Percentiles rank a stretch among this genome's conserved stretches.
These are phyloP conservation scores for Aspergillus ostianus DNA, from an alignment of 495 filamentous ascomycete genomes.

Conservation along the genomic window DNA sequence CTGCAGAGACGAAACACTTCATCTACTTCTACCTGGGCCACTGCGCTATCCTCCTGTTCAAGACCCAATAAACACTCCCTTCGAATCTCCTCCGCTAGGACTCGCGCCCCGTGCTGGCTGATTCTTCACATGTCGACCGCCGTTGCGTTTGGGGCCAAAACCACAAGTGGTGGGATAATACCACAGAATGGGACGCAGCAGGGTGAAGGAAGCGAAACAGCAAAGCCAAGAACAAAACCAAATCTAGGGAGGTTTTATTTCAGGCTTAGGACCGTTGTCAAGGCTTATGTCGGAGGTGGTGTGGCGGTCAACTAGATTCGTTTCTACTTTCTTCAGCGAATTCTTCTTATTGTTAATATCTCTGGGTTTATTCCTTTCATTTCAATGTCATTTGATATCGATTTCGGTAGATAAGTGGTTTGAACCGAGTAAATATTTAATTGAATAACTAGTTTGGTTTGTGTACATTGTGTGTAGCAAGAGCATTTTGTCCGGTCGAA, in stretches of 20 bases:
- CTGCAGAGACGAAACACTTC: slow-evolving; percentile 95
- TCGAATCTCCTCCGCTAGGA: not conserved
- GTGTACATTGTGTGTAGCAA: too few species aligned
- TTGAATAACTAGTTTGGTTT: not conserved
- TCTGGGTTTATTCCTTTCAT: not conserved
- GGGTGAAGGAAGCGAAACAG: too few species aligned
- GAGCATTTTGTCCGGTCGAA: too few species aligned
- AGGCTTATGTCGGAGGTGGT: not conserved
- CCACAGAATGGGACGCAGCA: not conserved
- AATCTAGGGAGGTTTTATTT: not conserved
- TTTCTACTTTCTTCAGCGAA: not conserved
- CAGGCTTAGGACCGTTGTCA: not conserved
- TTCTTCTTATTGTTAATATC: not conserved
- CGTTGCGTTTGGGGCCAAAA: not conserved
- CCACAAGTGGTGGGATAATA: not conserved
- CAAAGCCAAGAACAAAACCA: not conserved
- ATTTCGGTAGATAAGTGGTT: not conserved
- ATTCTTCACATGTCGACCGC: slow-evolving; percentile 2
- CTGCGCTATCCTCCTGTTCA: slow-evolving; percentile 97
- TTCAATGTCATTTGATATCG: not conserved
- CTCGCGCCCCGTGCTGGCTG: not conserved
- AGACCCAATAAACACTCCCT: slow-evolving; percentile 72
- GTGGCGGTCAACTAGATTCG: not conserved
- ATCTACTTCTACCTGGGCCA: slow-evolving; percentile 99
- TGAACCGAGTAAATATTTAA: not conserved